A percentile compares a stretch with the other conserved stretches of the same genome.
Evolutionary conservation across 202 grass and related monocot species (phyloP).

Genomic region (Setaria italica): DNA sequence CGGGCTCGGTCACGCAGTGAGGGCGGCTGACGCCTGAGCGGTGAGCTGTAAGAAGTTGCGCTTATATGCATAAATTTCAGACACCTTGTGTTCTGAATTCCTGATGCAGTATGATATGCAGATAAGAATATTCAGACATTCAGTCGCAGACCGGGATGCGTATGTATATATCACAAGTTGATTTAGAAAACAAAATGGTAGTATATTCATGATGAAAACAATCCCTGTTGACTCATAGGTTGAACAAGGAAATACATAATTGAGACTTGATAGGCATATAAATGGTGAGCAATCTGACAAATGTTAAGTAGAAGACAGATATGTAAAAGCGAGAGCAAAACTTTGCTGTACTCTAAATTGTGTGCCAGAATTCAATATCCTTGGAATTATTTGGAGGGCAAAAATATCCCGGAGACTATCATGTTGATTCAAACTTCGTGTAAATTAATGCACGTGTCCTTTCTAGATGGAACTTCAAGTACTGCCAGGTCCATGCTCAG

Average conservation of each 20-base stretch:
- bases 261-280: neutral
- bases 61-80: too few relatives aligned
- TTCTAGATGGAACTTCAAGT: conserved; percentile 23
- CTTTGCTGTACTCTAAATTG: neutral
- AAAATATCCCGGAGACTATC: neutral
- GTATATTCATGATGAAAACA: conserved; percentile 2
- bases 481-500: neutral
- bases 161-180: neutral
- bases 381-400: neutral
- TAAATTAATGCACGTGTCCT: neutral
- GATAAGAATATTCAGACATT: conserved; percentile 26
- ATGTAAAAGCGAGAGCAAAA: neutral
- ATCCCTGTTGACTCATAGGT: neutral
- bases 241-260: neutral
- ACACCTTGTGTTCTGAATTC: neutral
- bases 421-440: neutral
- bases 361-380: neutral
- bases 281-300: too few relatives aligned
- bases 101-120: neutral
- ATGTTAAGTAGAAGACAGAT: neutral
- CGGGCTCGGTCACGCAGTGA: too few relatives aligned
- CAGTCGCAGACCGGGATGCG: neutral
- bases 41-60: neutral
- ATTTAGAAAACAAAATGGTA: neutral
- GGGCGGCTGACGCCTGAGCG: too few relatives aligned